Evolutionary conservation across 305 asterid species (phyloP), one percentile per base, ranked within the genome.

Genomic region (Nicotiana rustica): DNA sequence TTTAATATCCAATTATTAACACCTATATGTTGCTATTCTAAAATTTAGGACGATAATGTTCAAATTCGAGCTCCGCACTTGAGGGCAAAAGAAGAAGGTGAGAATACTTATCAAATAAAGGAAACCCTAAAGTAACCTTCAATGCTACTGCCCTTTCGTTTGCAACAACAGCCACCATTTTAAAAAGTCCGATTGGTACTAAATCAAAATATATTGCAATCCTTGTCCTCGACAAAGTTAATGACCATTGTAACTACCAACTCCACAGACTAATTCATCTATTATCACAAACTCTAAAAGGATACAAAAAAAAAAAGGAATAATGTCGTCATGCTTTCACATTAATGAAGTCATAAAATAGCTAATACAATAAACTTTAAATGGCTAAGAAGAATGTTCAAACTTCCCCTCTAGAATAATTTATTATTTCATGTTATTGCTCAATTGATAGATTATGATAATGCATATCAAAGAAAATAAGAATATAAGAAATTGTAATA

Each of bases 401-500:
- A 38, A 18, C n/a, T 69, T 8, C n/a, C 57, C 33, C 33, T 69
- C 10, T 38, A 4, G 29, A 38, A 38, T 69, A 69, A 41, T 44
- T 6, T 70, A 44, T 71, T 18, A 41, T 36, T 69, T 69, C 18
- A 5, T 12, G 17, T 44, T 19, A 44, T 36, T n/a, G n/a, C 57
- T 69, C 57, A 18, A 69, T 69, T 69, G 77, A 69, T 69, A 69
- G 29, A 38, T 18, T 38, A 2, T 69, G 77, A 19, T 38, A 68
- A 68, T 60, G 66, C 12, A 60, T 9, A 19, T 9, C 49, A 68
- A 4, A 36, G 17, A 68, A 36, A 68, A 68, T 68, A 68, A n/a
- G 25, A 62, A 4, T 13, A 55, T 10, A 14, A 21, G 8, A 21
- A 62, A 62, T 10, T 2, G 17, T 62, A 21, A 21, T 2, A 4